phyloP scores from a whole-genome alignment of 495 filamentous ascomycete species.

The Aspergillus affinis region DNA sequence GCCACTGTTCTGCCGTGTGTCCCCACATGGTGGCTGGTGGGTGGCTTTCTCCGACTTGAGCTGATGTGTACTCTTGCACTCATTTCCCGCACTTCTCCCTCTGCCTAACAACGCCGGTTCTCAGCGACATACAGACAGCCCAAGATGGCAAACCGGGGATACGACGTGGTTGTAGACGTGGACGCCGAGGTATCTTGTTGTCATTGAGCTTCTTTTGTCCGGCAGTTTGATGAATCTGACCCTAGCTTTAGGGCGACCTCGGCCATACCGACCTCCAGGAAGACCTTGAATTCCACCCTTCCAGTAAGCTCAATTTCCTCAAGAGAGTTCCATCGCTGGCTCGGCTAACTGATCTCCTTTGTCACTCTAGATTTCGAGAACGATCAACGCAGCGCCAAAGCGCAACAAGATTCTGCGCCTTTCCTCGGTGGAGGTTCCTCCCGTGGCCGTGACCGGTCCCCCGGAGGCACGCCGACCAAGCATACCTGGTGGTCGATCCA shows the following conservation, averaged over 20 bases:
- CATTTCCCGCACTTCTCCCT: conserved; percentile 17
- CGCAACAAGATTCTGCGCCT: conserved; percentile 55
- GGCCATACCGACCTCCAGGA: conserved; percentile 97
- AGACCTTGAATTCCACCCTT: conserved; percentile 98
- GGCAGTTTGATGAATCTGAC: conserved; percentile 18
- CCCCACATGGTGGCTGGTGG: conserved; percentile 19
- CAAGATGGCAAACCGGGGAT: conserved; percentile 79
- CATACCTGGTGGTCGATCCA: conserved; percentile 86
- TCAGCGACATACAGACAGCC: conserved; percentile 20
- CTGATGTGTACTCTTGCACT: conserved; percentile 24
- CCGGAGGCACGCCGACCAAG: conserved; percentile 60
- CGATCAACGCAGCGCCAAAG: conserved; percentile 55
- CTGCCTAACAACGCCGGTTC: conserved; percentile 15
- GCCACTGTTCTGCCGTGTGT: neutral
- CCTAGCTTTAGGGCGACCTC: conserved; percentile 74
- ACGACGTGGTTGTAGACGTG: conserved; percentile 96
- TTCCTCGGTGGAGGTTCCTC: conserved; percentile 60
- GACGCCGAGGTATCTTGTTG: conserved; percentile 71
- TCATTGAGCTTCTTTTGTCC: neutral
- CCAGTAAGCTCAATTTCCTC: conserved; percentile 53
- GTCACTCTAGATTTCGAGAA: conserved; percentile 50
- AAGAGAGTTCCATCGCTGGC: neutral
- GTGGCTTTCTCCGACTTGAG: conserved; percentile 19
- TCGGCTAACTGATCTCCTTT: neutral
- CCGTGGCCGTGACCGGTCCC: conserved; percentile 43